phyloP scores from a whole-genome alignment of 2,329 filamentous ascomycete genomes.

The Paracorniculantispora psalliotae region DNA sequence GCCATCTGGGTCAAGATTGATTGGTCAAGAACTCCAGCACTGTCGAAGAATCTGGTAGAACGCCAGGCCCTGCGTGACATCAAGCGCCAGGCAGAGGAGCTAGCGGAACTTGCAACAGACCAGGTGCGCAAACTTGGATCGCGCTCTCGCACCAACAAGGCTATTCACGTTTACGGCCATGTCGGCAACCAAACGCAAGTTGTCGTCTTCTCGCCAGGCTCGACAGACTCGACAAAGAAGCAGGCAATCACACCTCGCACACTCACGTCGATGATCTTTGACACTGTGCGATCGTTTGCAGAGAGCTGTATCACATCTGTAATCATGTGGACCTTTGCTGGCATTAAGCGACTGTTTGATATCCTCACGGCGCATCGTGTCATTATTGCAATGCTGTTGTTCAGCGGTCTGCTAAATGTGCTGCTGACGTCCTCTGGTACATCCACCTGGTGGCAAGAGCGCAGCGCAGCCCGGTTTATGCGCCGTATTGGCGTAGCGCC shows the following conservation, averaged over 20 bases:
- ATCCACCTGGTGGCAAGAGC: conserved; percentile 79
- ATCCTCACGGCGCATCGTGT: conserved; percentile 68
- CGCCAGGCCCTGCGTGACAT: conserved; percentile 72
- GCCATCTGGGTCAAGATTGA: conserved; percentile 83
- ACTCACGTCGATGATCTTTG: conserved; percentile 64
- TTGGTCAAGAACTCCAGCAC: conserved; percentile 66
- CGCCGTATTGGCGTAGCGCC: conserved; percentile 71
- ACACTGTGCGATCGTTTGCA: conserved; percentile 65
- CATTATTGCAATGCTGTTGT: conserved; percentile 61
- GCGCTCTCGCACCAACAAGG: conserved; percentile 69
- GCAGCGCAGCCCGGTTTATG: conserved; percentile 78
- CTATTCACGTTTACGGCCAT: conserved; percentile 73
- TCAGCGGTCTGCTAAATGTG: conserved; percentile 69
- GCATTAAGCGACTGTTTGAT: conserved; percentile 59
- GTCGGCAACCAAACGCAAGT: conserved; percentile 65
- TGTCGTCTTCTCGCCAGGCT: conserved; percentile 53
- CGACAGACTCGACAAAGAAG: conserved; percentile 44
- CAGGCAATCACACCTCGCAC: conserved; percentile 57
- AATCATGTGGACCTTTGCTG: conserved; percentile 71
- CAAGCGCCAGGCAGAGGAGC: conserved; percentile 64
- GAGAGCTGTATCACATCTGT: conserved; percentile 71
- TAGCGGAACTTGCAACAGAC: conserved; percentile 71
- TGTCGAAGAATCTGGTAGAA: conserved; percentile 59
- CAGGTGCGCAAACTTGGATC: conserved; percentile 71
- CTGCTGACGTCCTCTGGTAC: conserved; percentile 70